Evolutionary conservation across 345 rosid genomes (phyloP), one percentile per base, ranked within the genome.

Genomic region (Rhodomyrtus tomentosa): DNA sequence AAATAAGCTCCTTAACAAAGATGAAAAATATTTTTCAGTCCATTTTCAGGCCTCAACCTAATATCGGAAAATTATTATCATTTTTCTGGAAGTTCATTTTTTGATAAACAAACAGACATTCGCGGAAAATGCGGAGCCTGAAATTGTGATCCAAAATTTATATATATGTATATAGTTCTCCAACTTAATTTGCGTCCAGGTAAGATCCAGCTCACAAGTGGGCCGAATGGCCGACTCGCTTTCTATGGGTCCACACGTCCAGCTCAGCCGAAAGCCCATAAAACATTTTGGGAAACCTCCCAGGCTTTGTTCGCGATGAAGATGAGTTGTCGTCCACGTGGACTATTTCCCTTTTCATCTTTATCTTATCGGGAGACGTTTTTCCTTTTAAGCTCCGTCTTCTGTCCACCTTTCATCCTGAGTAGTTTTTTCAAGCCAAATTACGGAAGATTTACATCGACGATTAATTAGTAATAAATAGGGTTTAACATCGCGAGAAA

Each of bases 141-240:
- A 59, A 59, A 8, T 68, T 68, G 21, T 4, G 45, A 68, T 68
- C 40, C 22, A 62, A 32, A 62, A 21, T 25, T n/a, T 56, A n/a
- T 5, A 12, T 56, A 1, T 56, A 4, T 55, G 5, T 55, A 25
- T 32, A 18, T 68, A 48, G 16, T 32, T 24, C 42, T 8, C 45
- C 45, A 7, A 16, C 24, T 9, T 62, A 7, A 15, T 73, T 25
- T 49, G 83, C 89, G 90, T 40, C 88, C 83, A 48, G 87, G 55
- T 55, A 87, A 85, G 76, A 76, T 36, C 90, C 88, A 54, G 72
- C 55, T 84, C 82, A 27, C 84, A 50, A 24, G 76, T 36, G 76
- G 76, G 38, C 76, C 22, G 45, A 32, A 4, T 18, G 76, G 76
- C 76, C 8, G 45, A 2, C 45, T 36, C 12, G 1, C 45, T 68